A percentile compares a stretch with the other conserved stretches of the same genome.
Conservation (phyloP, 148 eudicot genomes). For the Oxyria digyna region DNA sequence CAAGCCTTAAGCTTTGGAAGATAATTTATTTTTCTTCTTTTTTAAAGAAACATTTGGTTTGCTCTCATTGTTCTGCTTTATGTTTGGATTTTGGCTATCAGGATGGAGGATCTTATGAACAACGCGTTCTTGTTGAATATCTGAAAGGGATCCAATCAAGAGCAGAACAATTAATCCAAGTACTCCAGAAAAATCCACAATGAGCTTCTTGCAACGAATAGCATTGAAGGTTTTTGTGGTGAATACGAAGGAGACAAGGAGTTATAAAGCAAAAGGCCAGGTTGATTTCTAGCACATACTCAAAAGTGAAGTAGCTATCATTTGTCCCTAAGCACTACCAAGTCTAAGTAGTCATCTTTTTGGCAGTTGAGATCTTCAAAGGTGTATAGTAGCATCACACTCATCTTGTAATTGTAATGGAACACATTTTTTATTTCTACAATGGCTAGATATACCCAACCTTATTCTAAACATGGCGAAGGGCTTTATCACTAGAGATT, state of each 20-base stretch:
- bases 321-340: not conserved
- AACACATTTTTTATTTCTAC: not conserved
- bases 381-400: not conserved
- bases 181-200: slow-evolving; percentile 44
- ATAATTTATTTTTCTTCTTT: too few relatives aligned
- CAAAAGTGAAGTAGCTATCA: not conserved
- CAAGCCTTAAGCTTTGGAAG: too few relatives aligned
- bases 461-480: too few relatives aligned
- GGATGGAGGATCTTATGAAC: slow-evolving; percentile 97
- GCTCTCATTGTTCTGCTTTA: not conserved
- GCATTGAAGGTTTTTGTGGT: not conserved
- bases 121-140: slow-evolving; percentile 73
- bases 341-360: not conserved
- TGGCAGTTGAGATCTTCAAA: not conserved
- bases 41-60: too few relatives aligned
- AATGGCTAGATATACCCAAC: not conserved
- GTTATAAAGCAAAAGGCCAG: not conserved
- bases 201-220: slow-evolving; percentile 8
- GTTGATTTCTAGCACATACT: not conserved
- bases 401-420: not conserved
- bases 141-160: slow-evolving; percentile 81
- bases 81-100: slow-evolving; percentile 10
- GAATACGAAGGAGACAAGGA: not conserved
- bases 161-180: slow-evolving; percentile 52
- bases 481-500: too few relatives aligned